These are phyloP conservation scores for Scheffersomyces quercinus DNA, from an alignment of 1,139 yeast species.

Conservation along the genomic window DNA sequence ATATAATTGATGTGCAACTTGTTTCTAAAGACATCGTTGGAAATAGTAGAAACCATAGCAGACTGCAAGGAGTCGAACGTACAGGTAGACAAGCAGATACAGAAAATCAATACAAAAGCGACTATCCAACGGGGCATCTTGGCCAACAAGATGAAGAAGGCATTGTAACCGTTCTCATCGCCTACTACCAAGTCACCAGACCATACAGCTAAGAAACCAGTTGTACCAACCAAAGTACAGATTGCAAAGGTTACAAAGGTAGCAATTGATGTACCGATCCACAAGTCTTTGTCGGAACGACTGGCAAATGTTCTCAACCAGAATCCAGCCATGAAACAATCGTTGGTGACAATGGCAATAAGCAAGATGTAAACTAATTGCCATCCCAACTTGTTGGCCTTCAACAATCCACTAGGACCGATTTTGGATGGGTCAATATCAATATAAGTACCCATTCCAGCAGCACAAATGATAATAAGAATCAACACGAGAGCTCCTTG, in stretches of 20 bases:
- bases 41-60: conserved; percentile 84
- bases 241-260: conserved; percentile 63
- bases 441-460: conserved; percentile 80
- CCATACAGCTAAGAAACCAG: conserved; percentile 93
- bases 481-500: conserved; percentile 78
- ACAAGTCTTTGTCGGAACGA: conserved; percentile 69
- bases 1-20: conserved; percentile 65
- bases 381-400: conserved; percentile 78
- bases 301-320: conserved; percentile 96
- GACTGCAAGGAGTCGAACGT: conserved; percentile 89
- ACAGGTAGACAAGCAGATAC: conserved; percentile 76
- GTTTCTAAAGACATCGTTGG: conserved; percentile 88
- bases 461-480: conserved; percentile 66
- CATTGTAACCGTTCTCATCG: conserved; percentile 60
- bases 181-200: conserved; percentile 67
- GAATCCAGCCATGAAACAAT: conserved; percentile 86
- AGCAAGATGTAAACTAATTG: conserved; percentile 81
- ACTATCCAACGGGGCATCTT: conserved; percentile 86
- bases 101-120: conserved; percentile 78
- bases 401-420: conserved; percentile 64
- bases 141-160: conserved; percentile 68
- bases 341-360: conserved; percentile 87
- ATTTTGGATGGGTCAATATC: conserved; percentile 64
- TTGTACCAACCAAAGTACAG: conserved; percentile 71
- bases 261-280: conserved; percentile 75